phyloP scores from a whole-genome alignment of 768 basidiomycete species.

The Auricularia heimuer region DNA sequence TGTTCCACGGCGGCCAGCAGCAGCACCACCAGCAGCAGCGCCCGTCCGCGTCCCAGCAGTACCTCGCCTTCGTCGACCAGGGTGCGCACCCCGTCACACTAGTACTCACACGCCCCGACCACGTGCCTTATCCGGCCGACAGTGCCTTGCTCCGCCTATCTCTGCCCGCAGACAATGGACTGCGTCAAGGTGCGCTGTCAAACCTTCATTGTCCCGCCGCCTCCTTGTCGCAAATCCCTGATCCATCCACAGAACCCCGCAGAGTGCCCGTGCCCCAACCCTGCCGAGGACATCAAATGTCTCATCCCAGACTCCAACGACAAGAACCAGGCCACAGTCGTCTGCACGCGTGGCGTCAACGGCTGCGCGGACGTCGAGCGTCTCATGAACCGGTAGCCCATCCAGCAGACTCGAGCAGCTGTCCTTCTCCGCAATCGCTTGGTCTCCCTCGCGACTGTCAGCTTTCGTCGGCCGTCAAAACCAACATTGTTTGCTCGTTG shows the following conservation, averaged over 20 bases:
- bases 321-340: conserved; percentile 44
- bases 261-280: conserved; percentile 72
- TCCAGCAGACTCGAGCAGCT: background rate
- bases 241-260: conserved; percentile 25
- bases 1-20: conserved; percentile 50
- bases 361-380: conserved; percentile 56
- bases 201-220: background rate
- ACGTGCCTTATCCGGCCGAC: background rate
- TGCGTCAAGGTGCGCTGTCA: conserved; percentile 35
- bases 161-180: conserved; percentile 65
- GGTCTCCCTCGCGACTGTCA: background rate
- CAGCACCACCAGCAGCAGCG: conserved; percentile 52
- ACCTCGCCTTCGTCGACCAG: conserved; percentile 54
- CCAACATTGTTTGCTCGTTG: too few relatives aligned
- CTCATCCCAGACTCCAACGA: conserved; percentile 54
- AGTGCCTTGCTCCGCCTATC: conserved; percentile 67
- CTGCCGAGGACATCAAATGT: conserved; percentile 64
- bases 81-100: conserved; percentile 27
- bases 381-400: conserved; percentile 18
- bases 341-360: conserved; percentile 58
- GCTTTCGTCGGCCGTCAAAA: too few relatives aligned
- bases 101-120: background rate
- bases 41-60: conserved; percentile 46
- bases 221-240: background rate
- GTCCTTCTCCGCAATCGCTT: too few relatives aligned